Evolutionary conservation across 495 filamentous ascomycete species (phyloP), one percentile per base, ranked within the genome.

Genomic region (Barbatosphaeria neglecta): DNA sequence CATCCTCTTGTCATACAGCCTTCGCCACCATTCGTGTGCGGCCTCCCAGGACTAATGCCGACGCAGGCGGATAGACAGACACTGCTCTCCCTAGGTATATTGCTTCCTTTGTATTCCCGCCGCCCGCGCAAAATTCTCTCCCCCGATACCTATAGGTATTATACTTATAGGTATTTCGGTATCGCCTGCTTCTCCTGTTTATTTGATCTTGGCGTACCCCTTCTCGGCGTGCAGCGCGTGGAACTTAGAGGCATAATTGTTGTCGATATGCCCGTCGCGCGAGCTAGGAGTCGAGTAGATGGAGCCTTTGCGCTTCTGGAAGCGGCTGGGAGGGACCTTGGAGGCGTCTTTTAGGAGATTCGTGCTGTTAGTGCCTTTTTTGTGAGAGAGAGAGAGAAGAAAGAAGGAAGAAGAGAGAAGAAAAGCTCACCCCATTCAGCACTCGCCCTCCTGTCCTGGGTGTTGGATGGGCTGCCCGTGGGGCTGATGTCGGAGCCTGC

Each of bases 271-370:
- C 28, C 72, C 75, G 56, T 81, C 77, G 42, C 78, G 68, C 20
- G 70, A 74, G 47, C 55, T 54, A 13, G 74, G 78, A 19, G 77
- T 79, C 37, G 75, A 73, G 61, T 75, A 78, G 64, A 81, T 76
- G 57, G 73, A 77, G 44, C 77, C 78, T 61, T 81, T 74, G 57
- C 73, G 68, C 65, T 77, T 76, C 55, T 81, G 77, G 67, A 82
- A 82, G 28, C 73, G 73, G 43, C 66, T 72, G 20, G 77, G 77
- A 4, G 73, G 74, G 3, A 78, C 76, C 60, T 81, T 81, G 51
- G 72, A 67, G 20, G 77, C 77, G 56, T 81, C 73, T 76, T 40
- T 18, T 41, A n/a, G n/a, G n/a, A n/a, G n/a, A n/a, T n/a, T n/a
- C n/a, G n/a, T n/a, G n/a, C n/a, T n/a, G n/a, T n/a, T n/a, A n/a